Evolutionary conservation across 768 basidiomycete genomes (phyloP).

Genomic region (Hortiboletus flavorubellus): DNA sequence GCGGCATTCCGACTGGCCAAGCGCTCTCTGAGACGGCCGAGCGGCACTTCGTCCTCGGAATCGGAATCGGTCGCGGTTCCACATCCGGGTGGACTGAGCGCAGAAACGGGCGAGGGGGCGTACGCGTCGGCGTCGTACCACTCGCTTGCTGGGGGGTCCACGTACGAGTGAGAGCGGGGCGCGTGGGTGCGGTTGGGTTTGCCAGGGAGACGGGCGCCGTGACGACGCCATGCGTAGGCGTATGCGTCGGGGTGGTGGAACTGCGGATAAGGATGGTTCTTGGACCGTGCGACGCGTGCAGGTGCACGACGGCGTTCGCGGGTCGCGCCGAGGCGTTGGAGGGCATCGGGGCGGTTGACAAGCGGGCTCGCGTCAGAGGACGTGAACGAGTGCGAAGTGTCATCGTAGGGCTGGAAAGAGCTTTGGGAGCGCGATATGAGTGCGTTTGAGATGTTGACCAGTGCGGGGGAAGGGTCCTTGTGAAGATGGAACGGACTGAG

Average conservation of each 20-base stretch:
- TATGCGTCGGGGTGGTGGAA: slow-evolving; percentile 13
- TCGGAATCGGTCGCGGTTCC: slow-evolving; percentile 4
- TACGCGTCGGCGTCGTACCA: slow-evolving; percentile 19
- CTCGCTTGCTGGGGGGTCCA: neutral
- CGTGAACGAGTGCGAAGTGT: neutral
- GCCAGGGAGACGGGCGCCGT: slow-evolving; percentile 16
- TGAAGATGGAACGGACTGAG: slow-evolving; percentile 1
- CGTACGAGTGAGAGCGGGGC: slow-evolving; percentile 9
- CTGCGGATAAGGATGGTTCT: neutral
- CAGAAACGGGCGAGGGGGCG: slow-evolving; percentile 9
- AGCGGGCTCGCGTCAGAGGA: slow-evolving; percentile 3
- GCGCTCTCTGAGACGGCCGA: slow-evolving; percentile 10
- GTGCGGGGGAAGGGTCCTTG: slow-evolving; percentile 2
- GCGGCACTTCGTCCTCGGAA: slow-evolving; percentile 17
- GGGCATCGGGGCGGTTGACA: neutral
- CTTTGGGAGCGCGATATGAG: slow-evolving; percentile 19
- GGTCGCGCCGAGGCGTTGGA: neutral
- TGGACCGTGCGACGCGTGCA: neutral
- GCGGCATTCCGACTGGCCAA: neutral
- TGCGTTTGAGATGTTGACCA: slow-evolving; percentile 13
- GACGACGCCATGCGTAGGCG: slow-evolving; percentile 17
- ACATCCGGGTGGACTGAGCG: slow-evolving; percentile 19
- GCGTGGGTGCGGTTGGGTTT: neutral
- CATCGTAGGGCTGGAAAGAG: slow-evolving; percentile 17
- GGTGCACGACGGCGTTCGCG: neutral